Base-by-base conservation (phyloP, 371 early-diverging fungal genomes). In the Zancudomyces culisetae region DNA sequence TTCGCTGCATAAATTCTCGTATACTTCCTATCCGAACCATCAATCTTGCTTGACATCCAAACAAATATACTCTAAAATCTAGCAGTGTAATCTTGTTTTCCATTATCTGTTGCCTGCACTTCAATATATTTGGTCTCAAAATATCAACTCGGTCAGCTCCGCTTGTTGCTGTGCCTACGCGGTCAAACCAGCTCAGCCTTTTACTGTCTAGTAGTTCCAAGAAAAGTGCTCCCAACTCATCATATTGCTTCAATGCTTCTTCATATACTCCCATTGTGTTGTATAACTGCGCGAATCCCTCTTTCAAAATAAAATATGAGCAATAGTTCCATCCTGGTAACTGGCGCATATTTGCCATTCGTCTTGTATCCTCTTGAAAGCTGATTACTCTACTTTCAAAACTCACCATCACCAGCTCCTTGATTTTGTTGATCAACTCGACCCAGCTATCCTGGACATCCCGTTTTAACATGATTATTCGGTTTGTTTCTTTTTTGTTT, bases 311-410 rank as follows among this genome's bases (percentile, higher is more conserved):
- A 57, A 96, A 96, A 64, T 88, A 94, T 15, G 80, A 82, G 66
- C 92, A 92, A 61, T 90, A 96, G 63, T 96, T 96, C 95, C 95
- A 96, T 0, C 97, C 97, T 4, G 95, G 93, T 73, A 90, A 76
- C 54, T 86, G 74, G 46, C 95, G 59, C 60, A 92, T 92, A 53
- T 83, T 78, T 51, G 91, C 93, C 49, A 92, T 57, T 12, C 88
- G 70, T 18, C 90, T 70, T 4, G 87, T 82, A 63, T 92, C 93
- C 39, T 90, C 92, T 51, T 90, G 86, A 53, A 81, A 78, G 21
- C 78, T 78, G 49, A 72, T 48, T 0, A 89, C 79, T 46, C 87
- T 83, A 55, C 75, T 72, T 56, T 81, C 83, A 52, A 94, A 85
- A 42, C 84, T 82, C 12, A 73, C 62, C 10, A 90, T 58, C 13